phyloP scores from a whole-genome alignment of 2,329 filamentous ascomycete genomes.

The Stagonosporopsis rhizophila region DNA sequence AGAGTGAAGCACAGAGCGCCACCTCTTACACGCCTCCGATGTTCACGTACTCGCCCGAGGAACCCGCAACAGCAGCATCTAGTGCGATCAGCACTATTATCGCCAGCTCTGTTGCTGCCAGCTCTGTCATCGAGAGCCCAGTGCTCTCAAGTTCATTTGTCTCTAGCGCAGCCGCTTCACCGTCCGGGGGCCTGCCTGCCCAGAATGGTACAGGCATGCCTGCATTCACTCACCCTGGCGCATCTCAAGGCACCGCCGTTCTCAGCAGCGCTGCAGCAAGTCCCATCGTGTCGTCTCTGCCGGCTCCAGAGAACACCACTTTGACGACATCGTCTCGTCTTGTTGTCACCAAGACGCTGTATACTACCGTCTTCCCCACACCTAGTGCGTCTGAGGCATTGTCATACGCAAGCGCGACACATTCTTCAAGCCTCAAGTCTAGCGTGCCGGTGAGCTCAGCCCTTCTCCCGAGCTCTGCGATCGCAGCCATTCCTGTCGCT shows the following conservation, averaged over 20 bases:
- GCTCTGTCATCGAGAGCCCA: constrained; percentile 1
- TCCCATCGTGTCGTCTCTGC: neutral
- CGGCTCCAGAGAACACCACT: constrained; percentile 16
- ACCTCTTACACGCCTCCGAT: constrained; percentile 25
- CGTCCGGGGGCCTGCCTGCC: constrained; percentile 11
- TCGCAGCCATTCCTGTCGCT: neutral
- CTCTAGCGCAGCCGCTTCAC: neutral
- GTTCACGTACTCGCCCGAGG: constrained; percentile 37
- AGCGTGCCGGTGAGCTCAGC: neutral
- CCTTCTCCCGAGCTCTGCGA: constrained; percentile 5
- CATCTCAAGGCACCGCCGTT: constrained; percentile 7
- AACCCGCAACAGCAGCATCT: constrained; percentile 19
- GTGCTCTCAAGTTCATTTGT: neutral
- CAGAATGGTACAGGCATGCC: constrained; percentile 29
- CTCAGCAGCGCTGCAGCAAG: constrained; percentile 3
- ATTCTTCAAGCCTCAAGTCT: constrained; percentile 1
- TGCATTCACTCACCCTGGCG: constrained; percentile 29
- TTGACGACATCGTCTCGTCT: constrained; percentile 19
- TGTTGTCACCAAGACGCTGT: constrained; percentile 38
- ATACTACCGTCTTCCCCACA: constrained; percentile 37
- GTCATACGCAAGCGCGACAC: constrained; percentile 3
- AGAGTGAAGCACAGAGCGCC: constrained; percentile 23
- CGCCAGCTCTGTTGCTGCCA: neutral
- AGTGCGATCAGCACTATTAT: constrained; percentile 14
- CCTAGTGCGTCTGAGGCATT: constrained; percentile 15